phyloP scores from a whole-genome alignment of 208 protist genomes.

The Phytomonas serpens region DNA sequence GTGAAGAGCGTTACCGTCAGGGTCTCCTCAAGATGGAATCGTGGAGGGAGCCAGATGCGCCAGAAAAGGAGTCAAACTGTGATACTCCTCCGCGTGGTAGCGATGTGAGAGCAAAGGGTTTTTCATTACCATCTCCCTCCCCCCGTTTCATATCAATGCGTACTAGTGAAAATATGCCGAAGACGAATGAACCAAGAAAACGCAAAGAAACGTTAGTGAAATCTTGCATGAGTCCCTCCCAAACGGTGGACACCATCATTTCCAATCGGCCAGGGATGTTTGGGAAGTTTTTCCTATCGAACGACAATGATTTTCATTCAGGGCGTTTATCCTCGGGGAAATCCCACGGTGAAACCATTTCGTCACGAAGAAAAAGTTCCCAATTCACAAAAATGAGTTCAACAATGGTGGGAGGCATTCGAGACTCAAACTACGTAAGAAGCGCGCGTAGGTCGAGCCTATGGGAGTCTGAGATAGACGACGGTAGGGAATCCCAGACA shows the following conservation, averaged over 20 bases:
- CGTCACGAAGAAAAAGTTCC: not conserved
- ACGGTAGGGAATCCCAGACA: not conserved
- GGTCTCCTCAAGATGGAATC: not conserved
- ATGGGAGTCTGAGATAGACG: not conserved
- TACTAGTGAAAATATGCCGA: no score
- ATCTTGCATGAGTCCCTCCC: not conserved
- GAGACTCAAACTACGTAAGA: not conserved
- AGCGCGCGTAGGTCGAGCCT: no score
- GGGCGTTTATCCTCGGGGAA: not conserved
- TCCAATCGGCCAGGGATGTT: not conserved
- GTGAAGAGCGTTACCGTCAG: slow-evolving; percentile 17
- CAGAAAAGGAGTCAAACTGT: no score
- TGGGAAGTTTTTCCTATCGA: not conserved
- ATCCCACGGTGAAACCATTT: not conserved
- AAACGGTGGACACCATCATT: not conserved
- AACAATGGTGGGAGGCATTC: not conserved
- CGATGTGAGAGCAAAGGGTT: no score
- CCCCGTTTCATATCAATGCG: no score
- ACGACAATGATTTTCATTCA: not conserved
- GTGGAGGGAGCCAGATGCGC: slow-evolving; percentile 18
- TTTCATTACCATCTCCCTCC: no score
- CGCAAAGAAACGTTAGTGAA: no score
- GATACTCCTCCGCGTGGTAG: no score
- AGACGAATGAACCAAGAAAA: no score
- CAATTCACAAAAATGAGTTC: not conserved